Evolutionary conservation across 345 rosid species (phyloP).

Genomic region (Clarkia xantiana): DNA sequence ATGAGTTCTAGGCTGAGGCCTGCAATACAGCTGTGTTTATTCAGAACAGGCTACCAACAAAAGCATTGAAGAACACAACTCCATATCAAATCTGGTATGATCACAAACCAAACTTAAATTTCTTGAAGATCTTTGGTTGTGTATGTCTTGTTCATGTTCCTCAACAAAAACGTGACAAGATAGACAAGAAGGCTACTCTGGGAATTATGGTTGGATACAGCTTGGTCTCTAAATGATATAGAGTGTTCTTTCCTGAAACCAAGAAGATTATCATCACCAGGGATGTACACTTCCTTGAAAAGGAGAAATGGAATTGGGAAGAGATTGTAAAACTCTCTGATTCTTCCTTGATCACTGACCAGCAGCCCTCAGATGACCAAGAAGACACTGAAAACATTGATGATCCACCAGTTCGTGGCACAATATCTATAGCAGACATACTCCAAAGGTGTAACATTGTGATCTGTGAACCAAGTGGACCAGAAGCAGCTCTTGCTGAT

Average conservation of each 20-base stretch:
- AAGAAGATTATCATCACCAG: conserved; percentile 1
- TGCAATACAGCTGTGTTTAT: conserved; percentile 1
- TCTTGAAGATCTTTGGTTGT: not conserved
- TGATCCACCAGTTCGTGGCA: no score
- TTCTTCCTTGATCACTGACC: no score
- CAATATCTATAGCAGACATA: no score
- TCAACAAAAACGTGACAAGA: conserved; percentile 1
- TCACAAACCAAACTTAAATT: not conserved
- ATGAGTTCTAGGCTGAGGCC: conserved; percentile 5
- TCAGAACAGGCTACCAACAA: not conserved
- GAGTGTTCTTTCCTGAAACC: conserved; percentile 6
- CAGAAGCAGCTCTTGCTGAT: no score
- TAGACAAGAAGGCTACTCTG: not conserved
- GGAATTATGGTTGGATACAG: not conserved
- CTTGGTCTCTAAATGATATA: not conserved
- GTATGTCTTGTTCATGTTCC: conserved; percentile 5
- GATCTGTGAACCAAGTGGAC: no score
- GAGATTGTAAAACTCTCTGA: no score
- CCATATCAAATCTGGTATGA: not conserved
- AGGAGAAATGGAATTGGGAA: conserved; percentile 6
- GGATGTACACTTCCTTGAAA: conserved; percentile 7
- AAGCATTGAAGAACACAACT: not conserved
- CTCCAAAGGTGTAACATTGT: no score
- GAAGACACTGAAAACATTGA: no score
- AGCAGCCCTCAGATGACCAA: no score